Evolutionary conservation across 768 basidiomycete species (phyloP).

Genomic region (Lentinus tigrinus): DNA sequence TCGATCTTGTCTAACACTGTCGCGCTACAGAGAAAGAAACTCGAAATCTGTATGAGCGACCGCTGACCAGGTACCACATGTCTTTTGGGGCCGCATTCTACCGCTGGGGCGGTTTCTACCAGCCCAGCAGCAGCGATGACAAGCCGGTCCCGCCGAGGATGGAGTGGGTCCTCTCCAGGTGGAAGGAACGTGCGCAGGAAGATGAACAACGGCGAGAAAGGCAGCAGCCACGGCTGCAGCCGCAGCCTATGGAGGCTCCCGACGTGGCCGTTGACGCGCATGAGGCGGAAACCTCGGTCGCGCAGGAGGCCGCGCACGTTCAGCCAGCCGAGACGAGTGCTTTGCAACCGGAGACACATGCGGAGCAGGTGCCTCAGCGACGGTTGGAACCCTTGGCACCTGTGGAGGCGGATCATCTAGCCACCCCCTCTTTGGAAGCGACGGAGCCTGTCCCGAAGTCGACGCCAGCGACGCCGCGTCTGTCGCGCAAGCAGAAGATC

Average conservation of each 20-base stretch:
- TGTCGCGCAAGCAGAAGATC: slow-evolving; percentile 20
- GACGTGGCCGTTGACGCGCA: not conserved
- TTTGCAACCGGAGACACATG: not conserved
- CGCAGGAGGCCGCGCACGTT: not conserved
- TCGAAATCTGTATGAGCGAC: not conserved
- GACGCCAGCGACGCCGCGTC: not conserved
- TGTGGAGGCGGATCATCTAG: not conserved
- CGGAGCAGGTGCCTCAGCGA: not conserved
- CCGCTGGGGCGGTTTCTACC: slow-evolving; percentile 22
- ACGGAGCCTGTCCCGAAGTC: not conserved
- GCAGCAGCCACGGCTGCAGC: not conserved
- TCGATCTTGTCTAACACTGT: too few species aligned
- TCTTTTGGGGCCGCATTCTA: slow-evolving; percentile 11
- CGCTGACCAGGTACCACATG: not conserved
- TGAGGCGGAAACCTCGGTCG: not conserved
- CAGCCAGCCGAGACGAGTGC: too few species aligned
- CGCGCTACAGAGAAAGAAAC: not conserved
- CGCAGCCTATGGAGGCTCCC: not conserved
- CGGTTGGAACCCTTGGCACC: not conserved
- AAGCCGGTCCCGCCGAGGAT: not conserved
- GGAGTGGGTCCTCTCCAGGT: not conserved
- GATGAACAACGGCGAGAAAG: not conserved
- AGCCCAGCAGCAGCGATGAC: not conserved
- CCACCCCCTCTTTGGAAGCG: not conserved
- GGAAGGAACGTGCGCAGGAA: not conserved